Evolutionary conservation across 176 grass and related monocot genomes (phyloP).

Genomic region (Pontederia crassipes): DNA sequence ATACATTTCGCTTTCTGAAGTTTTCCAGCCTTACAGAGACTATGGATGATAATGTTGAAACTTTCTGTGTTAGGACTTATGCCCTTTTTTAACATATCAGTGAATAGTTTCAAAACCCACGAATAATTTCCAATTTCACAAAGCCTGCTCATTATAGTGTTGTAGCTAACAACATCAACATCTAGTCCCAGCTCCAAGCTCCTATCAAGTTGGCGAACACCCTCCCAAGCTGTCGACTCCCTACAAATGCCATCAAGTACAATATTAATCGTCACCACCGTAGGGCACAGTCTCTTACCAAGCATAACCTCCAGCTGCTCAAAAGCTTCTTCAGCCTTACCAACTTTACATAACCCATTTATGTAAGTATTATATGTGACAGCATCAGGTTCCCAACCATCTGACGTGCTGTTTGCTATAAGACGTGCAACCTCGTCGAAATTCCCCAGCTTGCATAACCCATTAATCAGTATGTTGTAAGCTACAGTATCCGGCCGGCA

Average conservation of each 20-base stretch:
- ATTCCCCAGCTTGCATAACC: slow-evolving; percentile 49
- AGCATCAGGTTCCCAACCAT: slow-evolving; percentile 61
- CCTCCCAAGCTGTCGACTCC: slow-evolving; percentile 47
- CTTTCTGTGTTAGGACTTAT: slow-evolving; percentile 36
- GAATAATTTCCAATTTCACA: slow-evolving; percentile 47
- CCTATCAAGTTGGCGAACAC: slow-evolving; percentile 46
- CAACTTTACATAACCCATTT: slow-evolving; percentile 49
- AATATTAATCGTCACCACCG: slow-evolving; percentile 66
- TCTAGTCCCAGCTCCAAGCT: slow-evolving; percentile 69
- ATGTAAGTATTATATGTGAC: slow-evolving; percentile 88
- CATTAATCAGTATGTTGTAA: slow-evolving; percentile 69
- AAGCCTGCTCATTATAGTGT: slow-evolving; percentile 75
- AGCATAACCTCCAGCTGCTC: slow-evolving; percentile 47
- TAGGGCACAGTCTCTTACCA: slow-evolving; percentile 44
- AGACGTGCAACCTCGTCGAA: slow-evolving; percentile 40
- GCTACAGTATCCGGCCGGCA: slow-evolving; percentile 48
- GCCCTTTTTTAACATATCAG: slow-evolving; percentile 69
- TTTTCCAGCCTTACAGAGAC: slow-evolving; percentile 66
- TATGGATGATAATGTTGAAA: slow-evolving; percentile 65
- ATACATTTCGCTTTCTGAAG: slow-evolving; percentile 48
- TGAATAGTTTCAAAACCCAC: slow-evolving; percentile 57
- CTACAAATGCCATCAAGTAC: slow-evolving; percentile 41
- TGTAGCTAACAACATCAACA: slow-evolving; percentile 66
- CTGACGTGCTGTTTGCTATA: slow-evolving; percentile 25
- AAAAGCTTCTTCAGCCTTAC: slow-evolving; percentile 36